A percentile compares a stretch with the other conserved stretches of the same genome.
Conservation (phyloP, 345 rosid species). For the Eucalyptus melliodora region DNA sequence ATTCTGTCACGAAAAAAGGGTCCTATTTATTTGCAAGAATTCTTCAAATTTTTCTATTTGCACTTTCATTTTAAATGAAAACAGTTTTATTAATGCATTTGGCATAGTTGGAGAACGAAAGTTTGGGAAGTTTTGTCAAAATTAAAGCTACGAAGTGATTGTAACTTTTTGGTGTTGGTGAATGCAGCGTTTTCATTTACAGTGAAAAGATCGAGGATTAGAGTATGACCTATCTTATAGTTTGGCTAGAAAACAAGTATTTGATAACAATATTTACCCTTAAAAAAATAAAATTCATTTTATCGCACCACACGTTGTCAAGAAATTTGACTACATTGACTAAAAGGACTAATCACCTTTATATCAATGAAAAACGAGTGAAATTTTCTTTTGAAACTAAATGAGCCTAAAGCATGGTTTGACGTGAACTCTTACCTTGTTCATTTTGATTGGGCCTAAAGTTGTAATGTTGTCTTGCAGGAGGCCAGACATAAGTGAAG, state of each 20-base stretch:
- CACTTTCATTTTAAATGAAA: background rate
- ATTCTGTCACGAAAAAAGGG: background rate
- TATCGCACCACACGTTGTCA: background rate
- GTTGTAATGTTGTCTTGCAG: conserved; percentile 17
- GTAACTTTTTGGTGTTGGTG: background rate
- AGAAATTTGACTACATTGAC: background rate
- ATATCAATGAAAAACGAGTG: background rate
- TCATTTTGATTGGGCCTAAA: background rate
- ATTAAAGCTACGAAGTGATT: background rate
- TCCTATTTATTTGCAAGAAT: background rate
- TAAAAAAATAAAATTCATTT: background rate
- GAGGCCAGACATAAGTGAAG: conserved; percentile 80
- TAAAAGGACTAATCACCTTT: background rate
- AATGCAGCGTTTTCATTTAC: background rate
- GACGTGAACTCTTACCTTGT: background rate
- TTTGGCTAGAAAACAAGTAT: background rate
- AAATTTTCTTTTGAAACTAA: background rate
- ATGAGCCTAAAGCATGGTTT: background rate
- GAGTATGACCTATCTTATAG: background rate
- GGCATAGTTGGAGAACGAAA: background rate
- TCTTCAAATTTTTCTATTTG: background rate
- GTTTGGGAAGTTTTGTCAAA: background rate
- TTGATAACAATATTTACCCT: background rate
- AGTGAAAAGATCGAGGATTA: background rate
- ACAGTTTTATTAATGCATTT: background rate